Evolutionary conservation across 73 alveolate species (phyloP), one percentile per base, ranked within the genome.

Genomic region (Paramecium sonneborni): DNA sequence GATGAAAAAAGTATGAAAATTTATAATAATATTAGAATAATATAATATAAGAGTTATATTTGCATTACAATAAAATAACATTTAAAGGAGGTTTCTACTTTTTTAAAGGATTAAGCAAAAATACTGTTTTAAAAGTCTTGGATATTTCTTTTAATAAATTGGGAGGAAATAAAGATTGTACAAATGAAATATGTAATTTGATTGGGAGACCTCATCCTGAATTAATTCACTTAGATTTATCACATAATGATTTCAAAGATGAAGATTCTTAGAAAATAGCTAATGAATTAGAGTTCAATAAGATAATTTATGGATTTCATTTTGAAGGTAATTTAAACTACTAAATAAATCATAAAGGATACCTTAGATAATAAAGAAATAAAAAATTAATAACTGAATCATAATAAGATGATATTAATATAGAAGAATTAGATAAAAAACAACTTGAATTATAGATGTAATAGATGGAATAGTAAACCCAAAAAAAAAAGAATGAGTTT

Each of bases 251-350:
- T 44, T 62, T 88, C 76, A 88, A 67, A 56, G 72, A 15, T 11
- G 39, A 5, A 5, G 90, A 62, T 44, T 23, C 91, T 24, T 8
- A 23, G 2, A 38, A 69, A 44, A 88, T 88, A 14, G 43, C 94
- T 24, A 34, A 67, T 37, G 91, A 76, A 11, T 62, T 88, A 24
- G 87, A 52, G 37, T 69, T 69, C 30, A 88, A 88, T 70, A 69
- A 48, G 20, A 68, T 82, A 1, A 68, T 88, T 14, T 48, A 62
- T 43, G 94, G 94, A n/a, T 88, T 88, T 23, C 94, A 88, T 72
- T 88, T 69, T 72, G 87, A 88, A 26, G 94, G 94, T 24, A 88
- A 88, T 72, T 24, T n/a, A 1, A 82, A 67, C 15, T 88, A 68
- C 41, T 4, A 32, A 24, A 43, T 88, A 6, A 82, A 88, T 88